phyloP scores from a whole-genome alignment of 306 rosid genomes.

The Acacia confusa region DNA sequence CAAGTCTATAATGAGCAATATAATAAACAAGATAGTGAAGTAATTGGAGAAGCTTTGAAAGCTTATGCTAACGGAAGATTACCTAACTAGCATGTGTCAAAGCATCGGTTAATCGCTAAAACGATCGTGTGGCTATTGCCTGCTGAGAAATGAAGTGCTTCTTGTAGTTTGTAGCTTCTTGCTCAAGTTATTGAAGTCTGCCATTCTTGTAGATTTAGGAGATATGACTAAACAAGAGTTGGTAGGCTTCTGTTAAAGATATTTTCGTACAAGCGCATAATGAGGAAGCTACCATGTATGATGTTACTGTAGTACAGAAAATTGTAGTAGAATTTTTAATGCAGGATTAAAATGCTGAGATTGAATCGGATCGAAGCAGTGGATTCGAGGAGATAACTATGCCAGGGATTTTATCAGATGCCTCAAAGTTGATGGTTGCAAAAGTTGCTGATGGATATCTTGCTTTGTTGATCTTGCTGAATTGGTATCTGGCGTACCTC shows the following conservation, averaged over 20 bases:
- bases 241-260: slow-evolving; percentile 72
- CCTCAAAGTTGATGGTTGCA: slow-evolving; percentile 91
- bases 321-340: slow-evolving; percentile 62
- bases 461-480: slow-evolving; percentile 79
- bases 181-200: slow-evolving; percentile 73
- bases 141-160: slow-evolving; percentile 67
- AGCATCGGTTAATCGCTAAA: slow-evolving; percentile 56
- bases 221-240: slow-evolving; percentile 61
- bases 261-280: slow-evolving; percentile 67
- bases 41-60: slow-evolving; percentile 87
- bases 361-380: slow-evolving; percentile 50
- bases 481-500: slow-evolving; percentile 63
- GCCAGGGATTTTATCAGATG: slow-evolving; percentile 80
- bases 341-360: slow-evolving; percentile 61
- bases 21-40: slow-evolving; percentile 66
- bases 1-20: slow-evolving; percentile 55
- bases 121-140: slow-evolving; percentile 79
- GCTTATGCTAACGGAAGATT: slow-evolving; percentile 77
- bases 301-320: slow-evolving; percentile 64
- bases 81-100: slow-evolving; percentile 61
- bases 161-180: slow-evolving; percentile 93
- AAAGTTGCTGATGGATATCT: slow-evolving; percentile 82
- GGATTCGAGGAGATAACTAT: slow-evolving; percentile 49
- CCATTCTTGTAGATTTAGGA: slow-evolving; percentile 57
- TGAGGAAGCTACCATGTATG: slow-evolving; percentile 53